Evolutionary conservation across 1,139 yeast genomes (phyloP).

Genomic region (Yamadazyma sp.): DNA sequence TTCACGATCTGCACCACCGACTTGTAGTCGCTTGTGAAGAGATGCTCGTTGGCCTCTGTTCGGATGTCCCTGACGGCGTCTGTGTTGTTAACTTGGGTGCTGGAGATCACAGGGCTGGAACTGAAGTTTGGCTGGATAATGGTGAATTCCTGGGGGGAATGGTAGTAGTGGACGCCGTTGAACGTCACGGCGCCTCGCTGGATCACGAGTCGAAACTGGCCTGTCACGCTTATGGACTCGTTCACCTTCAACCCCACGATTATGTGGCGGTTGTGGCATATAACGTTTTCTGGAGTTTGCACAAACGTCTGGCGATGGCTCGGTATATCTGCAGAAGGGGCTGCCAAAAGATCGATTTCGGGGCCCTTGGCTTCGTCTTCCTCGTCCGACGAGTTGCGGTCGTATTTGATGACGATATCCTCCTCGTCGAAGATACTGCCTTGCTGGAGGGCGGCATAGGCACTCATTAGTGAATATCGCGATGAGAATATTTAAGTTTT

Average conservation of each 20-base stretch:
- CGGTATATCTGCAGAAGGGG: conserved; percentile 1
- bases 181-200: conserved; percentile 60
- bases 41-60: conserved; percentile 30
- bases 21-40: conserved; percentile 36
- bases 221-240: conserved; percentile 57
- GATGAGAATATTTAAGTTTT: conserved; percentile 2
- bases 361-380: conserved; percentile 6
- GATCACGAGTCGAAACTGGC: conserved; percentile 55
- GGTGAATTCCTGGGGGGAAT: conserved; percentile 24
- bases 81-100: conserved; percentile 42
- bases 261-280: conserved; percentile 28
- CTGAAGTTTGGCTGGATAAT: conserved; percentile 55
- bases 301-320: conserved; percentile 27
- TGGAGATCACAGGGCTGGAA: conserved; percentile 56
- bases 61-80: conserved; percentile 23
- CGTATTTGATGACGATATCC: conserved; percentile 21
- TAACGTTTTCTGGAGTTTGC: conserved; percentile 37
- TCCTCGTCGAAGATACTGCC: conserved; percentile 18
- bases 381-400: conserved; percentile 26
- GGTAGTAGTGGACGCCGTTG: conserved; percentile 52
- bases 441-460: conserved; percentile 50
- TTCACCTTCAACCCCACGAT: conserved; percentile 43
- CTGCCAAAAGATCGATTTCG: background rate
- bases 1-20: conserved; percentile 45
- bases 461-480: conserved; percentile 36